Evolutionary conservation across 306 rosid species (phyloP), one percentile per base, ranked within the genome.

Genomic region (Herpetospermum pedunculosum): DNA sequence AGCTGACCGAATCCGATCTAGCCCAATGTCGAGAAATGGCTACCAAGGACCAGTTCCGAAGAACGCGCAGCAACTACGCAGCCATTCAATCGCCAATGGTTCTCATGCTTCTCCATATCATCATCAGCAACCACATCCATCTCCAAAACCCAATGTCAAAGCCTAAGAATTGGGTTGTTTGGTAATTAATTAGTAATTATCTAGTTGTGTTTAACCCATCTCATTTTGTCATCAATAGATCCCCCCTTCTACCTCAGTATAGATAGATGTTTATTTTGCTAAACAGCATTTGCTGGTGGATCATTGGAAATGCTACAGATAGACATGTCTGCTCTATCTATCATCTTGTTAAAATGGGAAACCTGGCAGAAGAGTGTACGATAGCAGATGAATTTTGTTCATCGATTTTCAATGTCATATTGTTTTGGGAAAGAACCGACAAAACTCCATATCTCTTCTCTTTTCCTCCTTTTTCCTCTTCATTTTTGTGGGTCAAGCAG

Each of bases 41-140:
- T 43, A 41, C 16, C 84, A 87, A 29, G 90, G 89, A 62, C 81
- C 85, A 73, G 80, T 83, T 14, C 64, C 77, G 5, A 87, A 88
- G 77, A 90, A 93, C 41, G 96, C 92, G 79, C 96, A 81, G 65
- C 86, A 86, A 74, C 86, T 84, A 21, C 86, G 94, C 85, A 89
- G 92, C 81, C 92, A 87, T 34, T 90, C 97, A 4, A 83, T 93
- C 64, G 85, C 91, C 40, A 83, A 88, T 55, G 92, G 96, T 44
- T 60, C 85, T 76, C 83, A 87, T 84, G 92, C 96, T 65, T 93
- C 98, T 77, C 98, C 98, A 47, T 90, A 84, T 83, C 98, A 92
- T 81, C 92, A 85, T 75, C 96, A 87, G 75, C 85, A 37, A 79
- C 93, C 88, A 14, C 92, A 84, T 73, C 98, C 72, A 75, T 90